These are phyloP conservation scores for Pyrenophora seminiperda DNA, from an alignment of 2,329 filamentous ascomycete genomes.

Conservation along the genomic window DNA sequence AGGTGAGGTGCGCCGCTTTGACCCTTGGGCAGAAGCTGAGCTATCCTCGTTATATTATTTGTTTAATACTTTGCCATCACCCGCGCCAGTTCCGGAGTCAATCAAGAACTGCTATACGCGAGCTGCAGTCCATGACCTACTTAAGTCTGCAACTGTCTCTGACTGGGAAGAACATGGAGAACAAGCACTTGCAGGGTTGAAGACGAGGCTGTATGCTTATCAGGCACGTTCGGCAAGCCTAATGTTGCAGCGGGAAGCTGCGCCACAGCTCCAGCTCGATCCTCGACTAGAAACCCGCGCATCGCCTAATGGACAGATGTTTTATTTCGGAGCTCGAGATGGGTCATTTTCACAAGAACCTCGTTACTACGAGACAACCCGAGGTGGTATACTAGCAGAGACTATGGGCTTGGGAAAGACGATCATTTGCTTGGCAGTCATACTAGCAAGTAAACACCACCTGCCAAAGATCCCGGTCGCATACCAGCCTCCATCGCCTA, in stretches of 20 bases:
- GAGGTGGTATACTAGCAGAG: conserved; percentile 79
- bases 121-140: conserved; percentile 61
- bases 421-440: conserved; percentile 73
- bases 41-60: conserved; percentile 67
- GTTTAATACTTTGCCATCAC: conserved; percentile 76
- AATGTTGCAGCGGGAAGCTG: conserved; percentile 82
- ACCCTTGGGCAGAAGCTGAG: conserved; percentile 50
- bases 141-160: conserved; percentile 47
- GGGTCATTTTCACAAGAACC: conserved; percentile 68
- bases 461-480: conserved; percentile 68
- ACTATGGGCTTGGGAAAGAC: conserved; percentile 85
- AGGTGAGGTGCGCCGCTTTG: conserved; percentile 36
- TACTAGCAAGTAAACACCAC: conserved; percentile 75
- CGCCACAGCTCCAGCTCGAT: conserved; percentile 69
- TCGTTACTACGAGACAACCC: conserved; percentile 72
- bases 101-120: conserved; percentile 59
- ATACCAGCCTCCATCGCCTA: conserved; percentile 54
- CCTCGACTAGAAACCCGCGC: conserved; percentile 68
- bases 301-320: conserved; percentile 66
- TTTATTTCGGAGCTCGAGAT: conserved; percentile 72
- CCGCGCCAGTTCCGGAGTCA: conserved; percentile 59
- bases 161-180: conserved; percentile 41
- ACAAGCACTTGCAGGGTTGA: conserved; percentile 59
- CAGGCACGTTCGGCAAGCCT: conserved; percentile 78
- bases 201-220: conserved; percentile 73